Base-by-base conservation (phyloP, 495 filamentous ascomycete genomes). In the Staphylotrichum longicolle region DNA sequence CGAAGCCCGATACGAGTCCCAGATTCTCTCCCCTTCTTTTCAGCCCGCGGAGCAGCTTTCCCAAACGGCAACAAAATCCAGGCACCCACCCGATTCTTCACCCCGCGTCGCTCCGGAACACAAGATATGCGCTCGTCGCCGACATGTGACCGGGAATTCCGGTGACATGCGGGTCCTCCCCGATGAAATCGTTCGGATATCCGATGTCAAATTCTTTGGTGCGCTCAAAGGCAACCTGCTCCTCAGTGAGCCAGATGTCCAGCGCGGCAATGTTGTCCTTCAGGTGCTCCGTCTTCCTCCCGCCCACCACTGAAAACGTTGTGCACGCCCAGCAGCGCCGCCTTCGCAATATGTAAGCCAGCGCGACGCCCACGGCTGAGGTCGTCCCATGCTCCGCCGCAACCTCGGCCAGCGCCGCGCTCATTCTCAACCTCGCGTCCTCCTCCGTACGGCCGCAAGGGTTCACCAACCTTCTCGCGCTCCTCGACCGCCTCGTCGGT, bases 331-430 rank as follows among this genome's bases (percentile, higher is more conserved):
- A 50, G 48, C 10, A 50, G 87, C 0, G 88, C 85, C 11, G 86
- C 77, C 72, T 91, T 91, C 83, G 79, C 70, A 86, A 80, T 5
- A 92, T 85, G 71, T 92, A 92, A 3, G 89, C 88, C 54, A 91
- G 71, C 3, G 90, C 89, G 44, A 91, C 72, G 52, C 78, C 79
- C 10, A 82, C 84, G 41, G 86, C 50, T n/a, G 15, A 71, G 57
- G 70, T 62, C 52, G 76, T 81, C 5, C 75, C 75, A 65, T 85
- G 84, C 51, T 68, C 71, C 5, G 80, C 76, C 0, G 85, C 85
- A 32, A 91, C 72, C 8, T 76, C 70, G 58, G 89, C 87, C 10
- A 92, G 75, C 0, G 77, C 79, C 37, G 70, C 61, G 39, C 80
- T 80, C 37, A 90, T 77, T 77, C 48, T 81, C 63, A 30, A 27